These are phyloP conservation scores for Colletotrichum tropicale DNA, from an alignment of 2,329 filamentous ascomycete species.

Conservation along the genomic window DNA sequence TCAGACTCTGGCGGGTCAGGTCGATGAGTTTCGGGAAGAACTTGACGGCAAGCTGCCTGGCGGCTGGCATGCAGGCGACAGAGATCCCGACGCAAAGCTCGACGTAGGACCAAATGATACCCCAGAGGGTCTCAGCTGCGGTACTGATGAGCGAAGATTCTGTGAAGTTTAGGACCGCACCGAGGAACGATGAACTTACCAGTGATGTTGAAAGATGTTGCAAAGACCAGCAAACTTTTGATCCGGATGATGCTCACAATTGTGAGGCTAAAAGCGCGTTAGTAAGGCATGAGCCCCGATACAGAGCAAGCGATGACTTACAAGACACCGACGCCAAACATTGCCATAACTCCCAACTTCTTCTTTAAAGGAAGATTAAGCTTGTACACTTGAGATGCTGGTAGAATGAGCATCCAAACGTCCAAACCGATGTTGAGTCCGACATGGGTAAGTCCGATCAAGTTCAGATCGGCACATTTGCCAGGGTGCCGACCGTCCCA, in stretches of 20 bases:
- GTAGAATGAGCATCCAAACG: background rate
- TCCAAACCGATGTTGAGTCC: background rate
- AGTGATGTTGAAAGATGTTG: background rate
- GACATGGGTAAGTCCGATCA: background rate
- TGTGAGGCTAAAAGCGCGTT: background rate
- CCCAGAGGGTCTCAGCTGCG: background rate
- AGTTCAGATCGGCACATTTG: background rate
- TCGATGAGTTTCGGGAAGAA: background rate
- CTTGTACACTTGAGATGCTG: background rate
- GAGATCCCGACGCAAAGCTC: background rate
- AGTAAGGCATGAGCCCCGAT: background rate
- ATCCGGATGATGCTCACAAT: background rate
- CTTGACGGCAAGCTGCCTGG: background rate
- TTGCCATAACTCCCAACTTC: background rate
- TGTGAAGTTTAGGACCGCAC: too few species aligned
- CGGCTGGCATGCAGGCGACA: background rate
- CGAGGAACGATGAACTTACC: background rate
- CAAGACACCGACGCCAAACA: slow-evolving; percentile 1
- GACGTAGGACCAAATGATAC: background rate
- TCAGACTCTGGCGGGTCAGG: background rate
- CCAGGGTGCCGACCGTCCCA: background rate
- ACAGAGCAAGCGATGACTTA: background rate
- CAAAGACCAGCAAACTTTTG: background rate
- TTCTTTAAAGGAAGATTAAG: background rate
- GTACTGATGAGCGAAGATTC: background rate